Conservation (phyloP, 768 basidiomycete genomes). For the Rhodotorula paludigena region DNA sequence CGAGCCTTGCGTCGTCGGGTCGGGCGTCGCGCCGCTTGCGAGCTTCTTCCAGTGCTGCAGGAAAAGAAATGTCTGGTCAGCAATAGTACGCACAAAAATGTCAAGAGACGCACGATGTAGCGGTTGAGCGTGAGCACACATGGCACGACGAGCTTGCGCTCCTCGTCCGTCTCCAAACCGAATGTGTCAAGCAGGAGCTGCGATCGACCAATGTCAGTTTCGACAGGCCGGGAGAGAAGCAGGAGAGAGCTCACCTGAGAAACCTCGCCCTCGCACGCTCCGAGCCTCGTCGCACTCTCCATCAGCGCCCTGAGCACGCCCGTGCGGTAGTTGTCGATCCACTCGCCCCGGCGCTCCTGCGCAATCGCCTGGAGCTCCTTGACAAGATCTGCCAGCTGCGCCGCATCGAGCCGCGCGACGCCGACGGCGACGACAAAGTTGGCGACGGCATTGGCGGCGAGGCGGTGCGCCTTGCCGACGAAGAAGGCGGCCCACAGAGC, state of each 20-base stretch:
- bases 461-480: conserved; percentile 60
- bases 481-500: conserved; percentile 76
- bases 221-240: neutral
- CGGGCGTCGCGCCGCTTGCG: conserved; percentile 48
- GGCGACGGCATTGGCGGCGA: conserved; percentile 81
- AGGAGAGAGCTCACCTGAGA: conserved; percentile 53
- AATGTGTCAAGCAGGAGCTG: conserved; percentile 64
- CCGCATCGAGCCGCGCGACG: conserved; percentile 58
- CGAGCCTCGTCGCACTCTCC: conserved; percentile 59
- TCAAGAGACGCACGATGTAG: conserved; percentile 43
- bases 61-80: neutral
- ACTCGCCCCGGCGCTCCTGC: conserved; percentile 49
- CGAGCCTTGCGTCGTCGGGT: conserved; percentile 76
- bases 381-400: conserved; percentile 57
- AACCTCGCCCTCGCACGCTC: conserved; percentile 53
- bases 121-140: conserved; percentile 58
- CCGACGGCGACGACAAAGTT: conserved; percentile 89
- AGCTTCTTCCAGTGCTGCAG: conserved; percentile 32
- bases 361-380: conserved; percentile 60
- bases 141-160: conserved; percentile 58
- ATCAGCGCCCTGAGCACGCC: conserved; percentile 73
- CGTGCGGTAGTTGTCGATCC: conserved; percentile 62
- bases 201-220: neutral
- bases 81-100: neutral
- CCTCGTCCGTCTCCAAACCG: conserved; percentile 54